phyloP scores from a whole-genome alignment of 139 green algal genomes.

The Haematococcus lacustris region DNA sequence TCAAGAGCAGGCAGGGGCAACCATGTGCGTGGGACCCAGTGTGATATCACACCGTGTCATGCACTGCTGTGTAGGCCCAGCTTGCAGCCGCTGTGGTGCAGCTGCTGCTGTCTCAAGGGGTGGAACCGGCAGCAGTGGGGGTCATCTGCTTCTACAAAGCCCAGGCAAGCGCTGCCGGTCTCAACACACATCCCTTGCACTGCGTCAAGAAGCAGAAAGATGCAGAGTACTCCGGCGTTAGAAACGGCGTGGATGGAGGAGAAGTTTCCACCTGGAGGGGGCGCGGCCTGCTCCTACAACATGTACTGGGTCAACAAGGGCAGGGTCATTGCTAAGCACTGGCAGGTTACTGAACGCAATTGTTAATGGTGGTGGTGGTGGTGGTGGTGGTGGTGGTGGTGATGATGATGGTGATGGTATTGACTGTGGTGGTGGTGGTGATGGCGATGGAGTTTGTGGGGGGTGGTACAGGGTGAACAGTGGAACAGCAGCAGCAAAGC shows the following conservation, averaged over 20 bases:
- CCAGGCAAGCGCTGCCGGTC: slow-evolving; percentile 40
- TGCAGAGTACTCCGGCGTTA: neutral
- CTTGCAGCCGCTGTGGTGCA: slow-evolving; percentile 33
- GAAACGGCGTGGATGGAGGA: neutral
- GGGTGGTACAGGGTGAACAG: too few species aligned
- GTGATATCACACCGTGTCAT: too few species aligned
- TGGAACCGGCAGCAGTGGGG: slow-evolving; percentile 29
- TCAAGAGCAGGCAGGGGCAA: too few species aligned
- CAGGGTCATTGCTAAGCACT: neutral
- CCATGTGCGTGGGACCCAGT: too few species aligned
- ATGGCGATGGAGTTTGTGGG: too few species aligned
- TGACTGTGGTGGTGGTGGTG: too few species aligned
- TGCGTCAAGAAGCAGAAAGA: neutral
- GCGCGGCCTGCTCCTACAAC: neutral
- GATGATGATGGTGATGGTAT: too few species aligned
- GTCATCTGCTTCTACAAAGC: slow-evolving; percentile 80
- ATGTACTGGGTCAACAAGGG: neutral
- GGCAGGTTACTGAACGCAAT: too few species aligned
- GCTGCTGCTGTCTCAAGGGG: slow-evolving; percentile 30
- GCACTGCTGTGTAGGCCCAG: slow-evolving; percentile 28
- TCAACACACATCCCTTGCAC: neutral
- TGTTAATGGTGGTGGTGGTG: too few species aligned
- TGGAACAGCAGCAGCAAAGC: too few species aligned
- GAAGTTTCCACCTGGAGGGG: neutral
- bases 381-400: too few species aligned